phyloP scores from a whole-genome alignment of 106 monocot species.

The Amphibolis antarctica region DNA sequence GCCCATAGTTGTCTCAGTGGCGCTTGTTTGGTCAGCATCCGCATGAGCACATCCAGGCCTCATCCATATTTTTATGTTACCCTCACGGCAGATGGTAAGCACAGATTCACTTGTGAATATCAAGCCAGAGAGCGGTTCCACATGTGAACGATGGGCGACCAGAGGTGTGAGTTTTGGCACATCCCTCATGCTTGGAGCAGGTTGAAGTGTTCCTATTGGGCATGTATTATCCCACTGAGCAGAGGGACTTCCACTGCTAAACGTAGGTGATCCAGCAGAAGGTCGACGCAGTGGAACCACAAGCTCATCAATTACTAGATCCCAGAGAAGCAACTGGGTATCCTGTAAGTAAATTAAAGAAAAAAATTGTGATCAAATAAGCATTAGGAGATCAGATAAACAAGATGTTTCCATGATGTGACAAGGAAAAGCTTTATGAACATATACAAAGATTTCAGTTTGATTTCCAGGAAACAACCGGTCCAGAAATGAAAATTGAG shows the following conservation, averaged over 20 bases:
- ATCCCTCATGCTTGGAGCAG: constrained; percentile 77
- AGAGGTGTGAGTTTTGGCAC: constrained; percentile 89
- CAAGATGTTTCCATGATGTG: too few species aligned
- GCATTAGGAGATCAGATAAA: too few species aligned
- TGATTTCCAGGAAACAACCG: too few species aligned
- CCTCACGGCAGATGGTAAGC: constrained; percentile 69
- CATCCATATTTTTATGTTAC: constrained; percentile 73
- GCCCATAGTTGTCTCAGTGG: constrained; percentile 25
- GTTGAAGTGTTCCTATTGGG: constrained; percentile 62
- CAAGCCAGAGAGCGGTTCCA: constrained; percentile 73
- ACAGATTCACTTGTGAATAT: constrained; percentile 63
- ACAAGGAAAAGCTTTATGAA: too few species aligned
- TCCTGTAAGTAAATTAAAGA: constrained; percentile 33
- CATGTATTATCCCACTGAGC: constrained; percentile 63
- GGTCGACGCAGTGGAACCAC: constrained; percentile 60
- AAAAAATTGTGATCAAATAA: not conserved
- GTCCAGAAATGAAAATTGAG: too few species aligned
- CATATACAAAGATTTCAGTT: too few species aligned
- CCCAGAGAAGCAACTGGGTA: constrained; percentile 86
- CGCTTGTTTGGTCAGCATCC: constrained; percentile 26
- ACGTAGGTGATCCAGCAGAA: constrained; percentile 71
- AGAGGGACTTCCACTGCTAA: constrained; percentile 65
- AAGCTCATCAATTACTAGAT: constrained; percentile 80
- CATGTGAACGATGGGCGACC: constrained; percentile 72
- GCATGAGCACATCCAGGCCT: constrained; percentile 32